These are phyloP conservation scores for Aspergillus udagawae DNA, from an alignment of 2,329 filamentous ascomycete genomes.

Conservation along the genomic window DNA sequence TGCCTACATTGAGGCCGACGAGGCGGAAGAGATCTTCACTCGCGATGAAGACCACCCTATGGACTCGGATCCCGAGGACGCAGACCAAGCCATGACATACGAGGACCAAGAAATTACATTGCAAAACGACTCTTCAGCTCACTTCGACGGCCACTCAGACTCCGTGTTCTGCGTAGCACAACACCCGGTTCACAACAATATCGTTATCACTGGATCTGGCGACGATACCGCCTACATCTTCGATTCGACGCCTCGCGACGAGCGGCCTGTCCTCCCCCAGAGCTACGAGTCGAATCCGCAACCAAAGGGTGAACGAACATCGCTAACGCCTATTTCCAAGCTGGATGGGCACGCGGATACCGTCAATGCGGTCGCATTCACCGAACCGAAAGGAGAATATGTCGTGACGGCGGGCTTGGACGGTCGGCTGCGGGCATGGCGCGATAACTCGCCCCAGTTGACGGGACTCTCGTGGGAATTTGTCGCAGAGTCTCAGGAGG, in stretches of 20 bases:
- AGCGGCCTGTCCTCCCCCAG: slow-evolving; percentile 65
- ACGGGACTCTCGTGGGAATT: slow-evolving; percentile 59
- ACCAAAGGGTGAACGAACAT: slow-evolving; percentile 54
- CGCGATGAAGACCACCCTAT: slow-evolving; percentile 68
- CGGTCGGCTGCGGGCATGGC: slow-evolving; percentile 72
- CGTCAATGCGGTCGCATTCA: slow-evolving; percentile 82
- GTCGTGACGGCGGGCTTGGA: slow-evolving; percentile 85
- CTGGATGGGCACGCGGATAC: slow-evolving; percentile 91
- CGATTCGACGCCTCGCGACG: slow-evolving; percentile 62
- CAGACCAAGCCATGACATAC: slow-evolving; percentile 48
- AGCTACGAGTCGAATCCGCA: slow-evolving; percentile 68
- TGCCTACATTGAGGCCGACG: slow-evolving; percentile 71
- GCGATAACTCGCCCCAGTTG: slow-evolving; percentile 44
- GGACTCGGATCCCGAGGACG: slow-evolving; percentile 66
- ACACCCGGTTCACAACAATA: slow-evolving; percentile 71
- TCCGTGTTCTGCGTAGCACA: slow-evolving; percentile 93
- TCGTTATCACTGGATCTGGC: slow-evolving; percentile 83
- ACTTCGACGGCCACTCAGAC: slow-evolving; percentile 87
- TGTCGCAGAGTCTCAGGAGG: slow-evolving; percentile 77
- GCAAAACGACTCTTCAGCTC: slow-evolving; percentile 87
- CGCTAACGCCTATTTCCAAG: slow-evolving; percentile 63
- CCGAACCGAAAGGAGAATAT: slow-evolving; percentile 75
- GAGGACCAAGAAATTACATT: slow-evolving; percentile 66
- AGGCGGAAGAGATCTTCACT: slow-evolving; percentile 72
- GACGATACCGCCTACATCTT: slow-evolving; percentile 85